A percentile compares a stretch with the other conserved stretches of the same genome.
These are phyloP conservation scores for Globisporangium viniferum DNA, from an alignment of 352 stramenopile species.

Conservation along the genomic window DNA sequence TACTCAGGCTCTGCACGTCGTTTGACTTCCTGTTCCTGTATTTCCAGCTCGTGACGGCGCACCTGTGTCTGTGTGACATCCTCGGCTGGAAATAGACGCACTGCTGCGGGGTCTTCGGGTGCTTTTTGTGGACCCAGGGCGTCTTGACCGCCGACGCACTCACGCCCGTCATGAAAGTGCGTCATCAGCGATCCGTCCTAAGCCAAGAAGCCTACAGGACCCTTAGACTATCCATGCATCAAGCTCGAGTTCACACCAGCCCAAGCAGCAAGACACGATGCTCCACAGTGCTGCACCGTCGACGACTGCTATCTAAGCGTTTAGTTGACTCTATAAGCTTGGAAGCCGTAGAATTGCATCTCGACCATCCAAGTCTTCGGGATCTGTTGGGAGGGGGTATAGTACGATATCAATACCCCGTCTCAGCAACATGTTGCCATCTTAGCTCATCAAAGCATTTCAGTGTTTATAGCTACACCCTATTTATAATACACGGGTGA, in stretches of 20 bases:
- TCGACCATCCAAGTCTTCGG: no score
- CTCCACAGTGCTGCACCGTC: neutral
- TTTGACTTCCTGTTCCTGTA: constrained; percentile 21
- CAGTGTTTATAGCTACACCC: no score
- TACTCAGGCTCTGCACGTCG: constrained; percentile 11
- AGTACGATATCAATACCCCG: no score
- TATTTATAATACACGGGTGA: no score
- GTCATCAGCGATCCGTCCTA: neutral
- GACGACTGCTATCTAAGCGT: neutral
- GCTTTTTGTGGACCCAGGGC: constrained; percentile 18
- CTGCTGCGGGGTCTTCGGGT: neutral
- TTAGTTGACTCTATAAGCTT: neutral
- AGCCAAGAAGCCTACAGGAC: neutral
- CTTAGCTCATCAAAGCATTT: no score
- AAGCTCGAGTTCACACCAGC: neutral
- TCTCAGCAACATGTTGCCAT: no score
- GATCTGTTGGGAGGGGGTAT: no score
- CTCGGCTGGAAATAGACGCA: constrained; percentile 11
- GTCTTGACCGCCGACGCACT: constrained; percentile 19
- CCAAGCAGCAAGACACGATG: neutral
- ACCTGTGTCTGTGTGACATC: constrained; percentile 11
- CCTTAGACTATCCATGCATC: neutral
- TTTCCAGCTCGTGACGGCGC: constrained; percentile 14
- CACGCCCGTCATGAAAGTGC: constrained; percentile 12
- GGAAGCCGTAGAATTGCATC: neutral